phyloP scores from a whole-genome alignment of 148 eudicot species.

The Fallopia convolvulus region DNA sequence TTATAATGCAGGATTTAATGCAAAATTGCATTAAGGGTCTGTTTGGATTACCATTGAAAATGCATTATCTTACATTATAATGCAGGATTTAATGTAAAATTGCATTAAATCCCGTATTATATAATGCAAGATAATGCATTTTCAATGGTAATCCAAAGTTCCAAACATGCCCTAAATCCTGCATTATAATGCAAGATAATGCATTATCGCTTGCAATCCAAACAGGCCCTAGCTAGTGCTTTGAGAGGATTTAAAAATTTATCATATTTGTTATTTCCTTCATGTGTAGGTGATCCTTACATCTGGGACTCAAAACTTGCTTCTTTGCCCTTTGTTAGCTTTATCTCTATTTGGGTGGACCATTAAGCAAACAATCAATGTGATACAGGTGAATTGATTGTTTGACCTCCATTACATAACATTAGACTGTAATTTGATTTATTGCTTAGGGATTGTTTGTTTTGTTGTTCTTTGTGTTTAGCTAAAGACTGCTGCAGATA shows the following conservation, averaged over 20 bases:
- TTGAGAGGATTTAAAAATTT: slow-evolving; percentile 4
- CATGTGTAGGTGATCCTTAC: slow-evolving; percentile 49
- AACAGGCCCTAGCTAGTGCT: too few relatives aligned
- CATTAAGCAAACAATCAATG: slow-evolving; percentile 73
- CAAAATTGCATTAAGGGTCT: too few relatives aligned
- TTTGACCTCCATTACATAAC: not conserved
- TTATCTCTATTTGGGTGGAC: slow-evolving; percentile 70
- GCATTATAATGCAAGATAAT: too few relatives aligned
- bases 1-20: too few relatives aligned
- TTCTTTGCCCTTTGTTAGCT: slow-evolving; percentile 38
- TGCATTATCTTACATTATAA: too few relatives aligned
- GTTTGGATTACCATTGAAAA: too few relatives aligned
- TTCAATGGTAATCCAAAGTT: too few relatives aligned
- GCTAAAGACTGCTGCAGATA: slow-evolving; percentile 94
- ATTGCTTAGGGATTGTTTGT: not conserved
- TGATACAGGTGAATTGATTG: slow-evolving; percentile 61
- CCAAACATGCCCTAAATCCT: too few relatives aligned
- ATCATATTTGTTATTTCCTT: not conserved
- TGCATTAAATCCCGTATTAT: too few relatives aligned
- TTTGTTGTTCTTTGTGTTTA: slow-evolving; percentile 22
- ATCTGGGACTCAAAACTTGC: slow-evolving; percentile 43
- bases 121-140: too few relatives aligned
- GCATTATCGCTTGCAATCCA: too few relatives aligned
- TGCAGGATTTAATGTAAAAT: too few relatives aligned
- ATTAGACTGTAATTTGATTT: not conserved